Base-by-base conservation (phyloP, 2,329 filamentous ascomycete genomes). In the Sporothrix sp. region DNA sequence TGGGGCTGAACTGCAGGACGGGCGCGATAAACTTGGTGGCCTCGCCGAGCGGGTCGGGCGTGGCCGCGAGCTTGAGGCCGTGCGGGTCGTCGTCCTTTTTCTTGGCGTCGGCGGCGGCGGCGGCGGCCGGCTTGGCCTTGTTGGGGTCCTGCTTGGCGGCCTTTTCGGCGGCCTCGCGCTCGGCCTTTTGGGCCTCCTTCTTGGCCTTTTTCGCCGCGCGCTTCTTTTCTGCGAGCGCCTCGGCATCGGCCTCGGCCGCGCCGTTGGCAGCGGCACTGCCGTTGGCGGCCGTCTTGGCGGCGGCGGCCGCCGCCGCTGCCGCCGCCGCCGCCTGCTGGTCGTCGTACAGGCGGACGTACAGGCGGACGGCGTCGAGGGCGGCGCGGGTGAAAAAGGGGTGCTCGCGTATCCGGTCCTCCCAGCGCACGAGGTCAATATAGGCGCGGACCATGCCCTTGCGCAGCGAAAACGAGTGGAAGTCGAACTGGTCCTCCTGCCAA, bases 401-500 rank as follows among this genome's bases (percentile, higher is more conserved):
- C 60, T 95, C 86, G 50, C 89, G 83, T 39, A 97, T 69, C 55
- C 82, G 81, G 63, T 98, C 90, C 65, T 97, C 91, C 94, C 93
- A 98, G 59, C 85, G 81, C 42, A 98, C 76, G 88, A 98, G 95
- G 60, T 96, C 90, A 36, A 98, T 74, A 63, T 98, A 98, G 1
- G 93, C 87, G 51, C 91, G 78, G 54, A 97, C 87, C 73, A 95
- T 91, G 13, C 94, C 94, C 68, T 97, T 98, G 18, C 93, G 78
- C n/a, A 98, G 73, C 18, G 89, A 96, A 68, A 98, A 98, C 65
- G 82, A 88, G 73, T 98, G 94, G 73, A 98, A 98, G 65, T 98
- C 93, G 61, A 97, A 96, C 63, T 98, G 93, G 60, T 98, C 93
- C 65, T 98, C 94, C 63, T 95, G 85, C 93, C 93, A 98, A 18